A percentile compares a stretch with the other conserved stretches of the same genome.
Conservation (phyloP, 2,329 filamentous ascomycete genomes). For the Ilyonectria mors-panacis region DNA sequence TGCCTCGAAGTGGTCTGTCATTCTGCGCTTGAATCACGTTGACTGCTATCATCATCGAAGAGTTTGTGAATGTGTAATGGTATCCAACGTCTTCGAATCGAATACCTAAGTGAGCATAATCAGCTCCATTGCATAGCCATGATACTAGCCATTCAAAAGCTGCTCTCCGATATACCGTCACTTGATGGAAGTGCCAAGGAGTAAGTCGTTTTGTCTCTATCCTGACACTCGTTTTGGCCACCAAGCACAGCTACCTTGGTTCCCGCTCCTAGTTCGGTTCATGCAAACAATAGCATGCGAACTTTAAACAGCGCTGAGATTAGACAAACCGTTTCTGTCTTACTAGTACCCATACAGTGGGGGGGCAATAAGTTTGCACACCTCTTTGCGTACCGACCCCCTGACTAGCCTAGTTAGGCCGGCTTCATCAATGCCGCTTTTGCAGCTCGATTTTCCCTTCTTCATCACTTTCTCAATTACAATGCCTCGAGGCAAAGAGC, state of each 20-base stretch:
- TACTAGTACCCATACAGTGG: neutral
- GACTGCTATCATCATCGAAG: neutral
- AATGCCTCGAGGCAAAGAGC: too few species aligned
- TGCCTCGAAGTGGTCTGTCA: too few species aligned
- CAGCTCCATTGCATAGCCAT: neutral
- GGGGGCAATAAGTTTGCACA: slow-evolving; percentile 3
- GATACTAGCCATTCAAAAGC: neutral
- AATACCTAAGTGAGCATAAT: neutral
- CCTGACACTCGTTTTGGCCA: neutral
- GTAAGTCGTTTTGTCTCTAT: neutral
- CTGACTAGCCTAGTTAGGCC: slow-evolving; percentile 1
- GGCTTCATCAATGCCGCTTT: slow-evolving; percentile 2
- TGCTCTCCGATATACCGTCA: neutral
- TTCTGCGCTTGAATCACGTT: too few species aligned
- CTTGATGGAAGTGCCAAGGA: neutral
- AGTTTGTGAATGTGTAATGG: neutral
- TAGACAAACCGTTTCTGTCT: neutral
- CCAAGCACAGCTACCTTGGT: neutral
- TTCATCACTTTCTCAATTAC: neutral
- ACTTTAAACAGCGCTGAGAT: neutral
- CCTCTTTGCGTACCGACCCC: neutral
- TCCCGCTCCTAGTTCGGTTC: too few species aligned
- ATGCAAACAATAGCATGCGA: too few species aligned
- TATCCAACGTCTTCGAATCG: neutral
- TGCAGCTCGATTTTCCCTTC: neutral